Evolutionary conservation across 2,329 filamentous ascomycete genomes (phyloP).

Genomic region (Colletotrichum brevisporum): DNA sequence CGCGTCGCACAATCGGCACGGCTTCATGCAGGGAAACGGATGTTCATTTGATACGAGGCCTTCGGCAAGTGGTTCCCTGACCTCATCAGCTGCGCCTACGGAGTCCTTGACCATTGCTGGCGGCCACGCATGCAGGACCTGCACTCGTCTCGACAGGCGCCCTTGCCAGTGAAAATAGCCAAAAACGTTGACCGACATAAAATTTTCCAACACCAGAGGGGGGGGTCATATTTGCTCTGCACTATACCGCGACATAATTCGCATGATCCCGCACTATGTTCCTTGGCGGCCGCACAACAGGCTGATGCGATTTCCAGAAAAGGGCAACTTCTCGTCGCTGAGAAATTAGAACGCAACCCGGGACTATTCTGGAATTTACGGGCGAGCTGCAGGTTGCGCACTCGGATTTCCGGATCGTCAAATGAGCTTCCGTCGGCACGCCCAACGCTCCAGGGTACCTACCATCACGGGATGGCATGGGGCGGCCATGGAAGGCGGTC

Average conservation of each 20-base stretch:
- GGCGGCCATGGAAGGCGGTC: constrained; percentile 19
- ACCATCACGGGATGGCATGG: constrained; percentile 8
- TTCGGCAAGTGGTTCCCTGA: constrained; percentile 25
- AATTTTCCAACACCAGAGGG: constrained; percentile 23
- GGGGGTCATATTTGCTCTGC: constrained; percentile 26
- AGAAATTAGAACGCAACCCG: constrained; percentile 6
- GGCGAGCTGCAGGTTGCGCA: constrained; percentile 18
- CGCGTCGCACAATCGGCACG: constrained; percentile 23
- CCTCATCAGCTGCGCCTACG: constrained; percentile 37
- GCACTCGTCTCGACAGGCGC: constrained; percentile 23
- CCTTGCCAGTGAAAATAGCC: constrained; percentile 30
- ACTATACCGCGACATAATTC: constrained; percentile 28
- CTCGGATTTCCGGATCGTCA: constrained; percentile 10
- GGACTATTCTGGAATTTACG: constrained; percentile 15
- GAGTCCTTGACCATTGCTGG: constrained; percentile 24
- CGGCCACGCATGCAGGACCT: constrained; percentile 27
- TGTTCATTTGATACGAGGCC: constrained; percentile 36
- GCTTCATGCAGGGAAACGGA: constrained; percentile 36
- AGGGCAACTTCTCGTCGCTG: constrained; percentile 11
- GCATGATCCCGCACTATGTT: constrained; percentile 19
- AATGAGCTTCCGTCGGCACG: constrained; percentile 2
- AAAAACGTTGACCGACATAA: constrained; percentile 35
- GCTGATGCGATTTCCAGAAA: constrained; percentile 24
- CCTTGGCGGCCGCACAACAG: constrained; percentile 15
- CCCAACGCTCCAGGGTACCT: background rate